phyloP scores from a whole-genome alignment of 257 asterid species.

The Solanum infundibuliforme region DNA sequence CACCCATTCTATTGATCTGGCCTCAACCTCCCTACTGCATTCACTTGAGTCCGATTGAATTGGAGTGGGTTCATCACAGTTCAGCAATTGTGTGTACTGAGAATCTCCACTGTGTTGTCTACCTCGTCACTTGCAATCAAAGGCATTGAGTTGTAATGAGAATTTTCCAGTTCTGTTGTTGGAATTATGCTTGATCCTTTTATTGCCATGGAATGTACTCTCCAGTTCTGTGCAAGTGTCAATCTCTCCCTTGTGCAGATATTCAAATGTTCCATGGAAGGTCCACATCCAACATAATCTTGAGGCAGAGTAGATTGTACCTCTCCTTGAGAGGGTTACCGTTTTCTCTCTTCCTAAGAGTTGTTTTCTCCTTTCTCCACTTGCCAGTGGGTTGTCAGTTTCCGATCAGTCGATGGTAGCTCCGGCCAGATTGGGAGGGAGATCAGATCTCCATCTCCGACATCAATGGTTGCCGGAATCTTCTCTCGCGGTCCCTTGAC shows the following conservation, averaged over 20 bases:
- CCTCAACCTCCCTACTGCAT: background rate
- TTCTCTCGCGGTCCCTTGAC: background rate
- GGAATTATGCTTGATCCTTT: background rate
- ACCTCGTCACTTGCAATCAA: background rate
- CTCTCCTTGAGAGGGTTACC: background rate
- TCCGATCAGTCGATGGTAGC: background rate
- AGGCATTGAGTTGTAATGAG: background rate
- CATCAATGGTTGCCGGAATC: background rate
- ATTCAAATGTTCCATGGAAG: background rate
- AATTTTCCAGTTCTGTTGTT: background rate
- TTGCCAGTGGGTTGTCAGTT: background rate
- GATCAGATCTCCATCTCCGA: background rate
- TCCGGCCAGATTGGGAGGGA: background rate
- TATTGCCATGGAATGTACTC: background rate
- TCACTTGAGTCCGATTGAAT: background rate
- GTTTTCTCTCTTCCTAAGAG: background rate
- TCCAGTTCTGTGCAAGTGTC: background rate
- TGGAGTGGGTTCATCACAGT: background rate
- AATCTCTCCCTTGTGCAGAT: background rate
- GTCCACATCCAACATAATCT: background rate
- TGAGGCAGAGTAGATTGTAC: background rate
- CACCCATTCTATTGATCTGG: background rate
- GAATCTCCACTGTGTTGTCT: background rate
- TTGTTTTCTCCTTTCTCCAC: background rate
- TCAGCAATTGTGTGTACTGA: background rate